Conservation (phyloP, 176 grass and related monocot species). For the Triticum aestivum region IWGSC_CS_RefSeq_v2.1 NC_057807.1:338600896-338601395, state of each 20-base stretch:
- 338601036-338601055: not conserved
- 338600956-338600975: not conserved
- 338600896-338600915: conserved; percentile 14
- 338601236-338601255: not conserved
- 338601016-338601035: not conserved
- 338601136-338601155: not conserved
- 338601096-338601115: not conserved
- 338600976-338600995: no score
- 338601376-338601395: not conserved
- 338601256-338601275: not conserved
- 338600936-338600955: not conserved
- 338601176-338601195: not conserved
- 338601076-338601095: not conserved
- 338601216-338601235: not conserved
- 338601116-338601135: not conserved
- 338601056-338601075: not conserved
- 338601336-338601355: not conserved
- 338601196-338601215: not conserved
- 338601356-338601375: not conserved
- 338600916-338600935: not conserved
- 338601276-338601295: not conserved
- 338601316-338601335: not conserved
- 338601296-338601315: not conserved
- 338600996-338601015: no score
- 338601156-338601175: not conserved